These are phyloP conservation scores for Lophium mytilinum DNA, from an alignment of 495 filamentous ascomycete species.

Conservation along the genomic window DNA sequence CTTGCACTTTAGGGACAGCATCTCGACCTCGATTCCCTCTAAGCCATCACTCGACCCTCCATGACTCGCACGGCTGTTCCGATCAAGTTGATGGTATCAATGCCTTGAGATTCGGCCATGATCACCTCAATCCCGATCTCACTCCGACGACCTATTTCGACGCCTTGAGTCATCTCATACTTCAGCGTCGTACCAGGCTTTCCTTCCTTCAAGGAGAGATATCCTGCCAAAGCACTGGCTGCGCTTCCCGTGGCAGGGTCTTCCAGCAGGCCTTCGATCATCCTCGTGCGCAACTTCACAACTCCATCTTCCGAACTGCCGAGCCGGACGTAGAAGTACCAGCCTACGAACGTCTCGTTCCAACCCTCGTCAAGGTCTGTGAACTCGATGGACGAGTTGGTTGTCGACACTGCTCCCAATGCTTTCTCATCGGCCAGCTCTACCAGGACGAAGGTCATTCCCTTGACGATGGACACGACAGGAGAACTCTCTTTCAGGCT, in stretches of 20 bases:
- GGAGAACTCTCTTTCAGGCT: conserved; percentile 34
- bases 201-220: conserved; percentile 44
- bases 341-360: conserved; percentile 42
- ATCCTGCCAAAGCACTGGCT: conserved; percentile 48
- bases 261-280: conserved; percentile 50
- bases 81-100: conserved; percentile 27
- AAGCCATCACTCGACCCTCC: conserved; percentile 23
- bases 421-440: conserved; percentile 41
- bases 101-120: conserved; percentile 23
- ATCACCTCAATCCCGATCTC: conserved; percentile 44
- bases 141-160: conserved; percentile 70
- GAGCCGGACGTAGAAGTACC: conserved; percentile 49
- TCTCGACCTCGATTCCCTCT: background rate
- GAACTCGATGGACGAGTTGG: conserved; percentile 6
- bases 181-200: conserved; percentile 26
- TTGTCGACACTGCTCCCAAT: conserved; percentile 32
- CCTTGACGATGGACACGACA: conserved; percentile 57
- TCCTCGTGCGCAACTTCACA: conserved; percentile 39
- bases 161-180: conserved; percentile 59
- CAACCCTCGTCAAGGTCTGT: conserved; percentile 47
- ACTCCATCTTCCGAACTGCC: conserved; percentile 28
- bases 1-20: background rate
- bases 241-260: conserved; percentile 66
- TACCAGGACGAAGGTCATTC: conserved; percentile 58
- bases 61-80: conserved; percentile 34